A percentile compares a stretch with the other conserved stretches of the same genome.
phyloP scores from a whole-genome alignment of 2,329 filamentous ascomycete species.

The Pyrenophora teres region DNA sequence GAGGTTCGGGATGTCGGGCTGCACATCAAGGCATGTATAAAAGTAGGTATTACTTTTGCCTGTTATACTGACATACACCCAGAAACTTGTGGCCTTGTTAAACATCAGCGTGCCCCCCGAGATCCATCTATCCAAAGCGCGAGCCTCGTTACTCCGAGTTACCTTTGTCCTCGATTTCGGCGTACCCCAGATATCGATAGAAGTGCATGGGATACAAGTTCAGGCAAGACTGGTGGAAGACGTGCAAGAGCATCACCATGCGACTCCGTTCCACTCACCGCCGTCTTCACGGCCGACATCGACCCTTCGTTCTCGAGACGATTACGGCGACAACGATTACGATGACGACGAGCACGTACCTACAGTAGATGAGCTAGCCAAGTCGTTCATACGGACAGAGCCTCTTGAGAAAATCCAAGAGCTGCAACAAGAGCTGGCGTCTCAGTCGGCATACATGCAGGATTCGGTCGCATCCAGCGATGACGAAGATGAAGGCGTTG shows the following conservation, averaged over 20 bases:
- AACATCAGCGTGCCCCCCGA: slow-evolving; percentile 68
- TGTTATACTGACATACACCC: slow-evolving; percentile 21
- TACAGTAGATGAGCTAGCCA: slow-evolving; percentile 72
- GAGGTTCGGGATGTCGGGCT: slow-evolving; percentile 87
- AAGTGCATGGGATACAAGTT: slow-evolving; percentile 80
- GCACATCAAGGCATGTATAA: slow-evolving; percentile 68
- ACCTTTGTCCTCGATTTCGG: slow-evolving; percentile 89
- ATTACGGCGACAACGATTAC: slow-evolving; percentile 23
- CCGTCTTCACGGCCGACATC: slow-evolving; percentile 12
- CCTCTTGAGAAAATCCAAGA: slow-evolving; percentile 67
- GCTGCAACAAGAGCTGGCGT: slow-evolving; percentile 70
- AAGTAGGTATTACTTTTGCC: background rate
- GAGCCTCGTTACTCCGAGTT: slow-evolving; percentile 74
- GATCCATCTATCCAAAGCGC: slow-evolving; percentile 73
- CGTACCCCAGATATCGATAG: slow-evolving; percentile 78
- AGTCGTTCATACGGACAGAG: slow-evolving; percentile 77
- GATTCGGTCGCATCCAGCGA: slow-evolving; percentile 65
- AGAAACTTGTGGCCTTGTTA: slow-evolving; percentile 80
- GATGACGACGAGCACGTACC: slow-evolving; percentile 57
- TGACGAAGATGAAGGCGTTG: slow-evolving; percentile 62
- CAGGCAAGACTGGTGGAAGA: slow-evolving; percentile 48
- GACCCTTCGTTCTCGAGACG: slow-evolving; percentile 13
- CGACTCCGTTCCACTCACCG: slow-evolving; percentile 13
- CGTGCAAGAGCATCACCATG: slow-evolving; percentile 8
- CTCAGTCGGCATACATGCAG: slow-evolving; percentile 65